Conservation (phyloP, 768 basidiomycete species). For the Sarcomyxa edulis region DNA sequence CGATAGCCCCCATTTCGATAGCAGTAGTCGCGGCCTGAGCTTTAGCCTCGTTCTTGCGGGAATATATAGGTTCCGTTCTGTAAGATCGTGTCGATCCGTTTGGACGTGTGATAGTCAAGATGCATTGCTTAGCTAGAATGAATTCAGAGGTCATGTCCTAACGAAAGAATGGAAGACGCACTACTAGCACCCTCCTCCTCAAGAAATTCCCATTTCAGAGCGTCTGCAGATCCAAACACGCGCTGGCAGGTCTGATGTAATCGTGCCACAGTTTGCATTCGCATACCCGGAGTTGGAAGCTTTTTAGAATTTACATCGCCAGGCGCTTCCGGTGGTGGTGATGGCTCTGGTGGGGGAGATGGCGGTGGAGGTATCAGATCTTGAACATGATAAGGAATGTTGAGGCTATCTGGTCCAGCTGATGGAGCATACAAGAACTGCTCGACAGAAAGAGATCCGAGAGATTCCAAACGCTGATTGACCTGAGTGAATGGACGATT, state of each 20-base stretch:
- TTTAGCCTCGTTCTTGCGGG: slow-evolving; percentile 49
- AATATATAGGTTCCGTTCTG: slow-evolving; percentile 38
- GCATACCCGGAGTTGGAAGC: background rate
- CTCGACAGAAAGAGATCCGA: slow-evolving; percentile 21
- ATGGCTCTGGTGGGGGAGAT: too few relatives aligned
- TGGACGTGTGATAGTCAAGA: slow-evolving; percentile 54
- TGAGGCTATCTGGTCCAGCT: background rate
- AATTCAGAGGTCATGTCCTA: background rate
- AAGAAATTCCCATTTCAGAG: slow-evolving; percentile 42
- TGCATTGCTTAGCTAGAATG: slow-evolving; percentile 49
- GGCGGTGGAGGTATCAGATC: background rate
- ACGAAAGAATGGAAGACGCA: slow-evolving; percentile 14
- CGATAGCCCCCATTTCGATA: slow-evolving; percentile 53
- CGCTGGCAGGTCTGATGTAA: slow-evolving; percentile 39
- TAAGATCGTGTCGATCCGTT: slow-evolving; percentile 48
- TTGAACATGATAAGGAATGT: background rate
- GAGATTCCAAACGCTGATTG: slow-evolving; percentile 16
- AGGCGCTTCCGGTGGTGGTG: background rate
- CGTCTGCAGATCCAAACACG: slow-evolving; percentile 33
- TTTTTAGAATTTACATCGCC: background rate
- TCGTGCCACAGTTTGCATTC: slow-evolving; percentile 21
- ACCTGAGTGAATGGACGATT: slow-evolving; percentile 17
- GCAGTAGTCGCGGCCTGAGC: slow-evolving; percentile 46
- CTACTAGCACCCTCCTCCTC: slow-evolving; percentile 32
- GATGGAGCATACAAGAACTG: slow-evolving; percentile 15